phyloP scores from a whole-genome alignment of 176 grass and related monocot species.

The Poa annua region DNA sequence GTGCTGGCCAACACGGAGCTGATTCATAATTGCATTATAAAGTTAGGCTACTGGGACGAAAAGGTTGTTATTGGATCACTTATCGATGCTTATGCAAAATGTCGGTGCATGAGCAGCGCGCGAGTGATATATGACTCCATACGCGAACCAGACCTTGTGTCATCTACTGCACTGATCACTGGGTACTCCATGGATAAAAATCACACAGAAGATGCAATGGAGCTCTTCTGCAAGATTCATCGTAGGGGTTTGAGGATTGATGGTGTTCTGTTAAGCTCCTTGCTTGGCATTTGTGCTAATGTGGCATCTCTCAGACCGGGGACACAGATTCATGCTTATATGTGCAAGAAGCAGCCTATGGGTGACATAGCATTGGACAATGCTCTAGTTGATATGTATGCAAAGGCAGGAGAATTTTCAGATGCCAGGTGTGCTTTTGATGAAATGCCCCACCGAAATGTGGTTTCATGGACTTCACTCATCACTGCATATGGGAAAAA shows the following conservation, averaged over 20 bases:
- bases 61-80: conserved; percentile 59
- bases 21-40: conserved; percentile 65
- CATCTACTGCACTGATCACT: conserved; percentile 75
- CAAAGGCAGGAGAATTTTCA: conserved; percentile 68
- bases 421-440: conserved; percentile 67
- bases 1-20: conserved; percentile 42
- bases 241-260: conserved; percentile 50
- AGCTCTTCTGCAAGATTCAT: conserved; percentile 65
- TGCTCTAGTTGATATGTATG: conserved; percentile 90
- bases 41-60: conserved; percentile 64
- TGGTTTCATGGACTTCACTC: conserved; percentile 90
- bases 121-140: conserved; percentile 61
- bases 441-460: conserved; percentile 78
- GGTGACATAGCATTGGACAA: conserved; percentile 66
- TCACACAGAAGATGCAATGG: conserved; percentile 55
- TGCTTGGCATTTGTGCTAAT: conserved; percentile 74
- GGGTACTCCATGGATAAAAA: conserved; percentile 65
- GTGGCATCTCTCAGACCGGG: conserved; percentile 58
- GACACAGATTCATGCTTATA: conserved; percentile 72
- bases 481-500: conserved; percentile 72
- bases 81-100: conserved; percentile 79
- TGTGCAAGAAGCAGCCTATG: conserved; percentile 53
- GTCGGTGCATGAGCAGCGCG: conserved; percentile 57
- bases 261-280: conserved; percentile 63
- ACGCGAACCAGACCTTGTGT: conserved; percentile 56